A percentile compares a stretch with the other conserved stretches of the same genome.
These are phyloP conservation scores for Neckera pumila DNA, from an alignment of 225 moss, liverwort and hornwort species.

Conservation along the genomic window DNA sequence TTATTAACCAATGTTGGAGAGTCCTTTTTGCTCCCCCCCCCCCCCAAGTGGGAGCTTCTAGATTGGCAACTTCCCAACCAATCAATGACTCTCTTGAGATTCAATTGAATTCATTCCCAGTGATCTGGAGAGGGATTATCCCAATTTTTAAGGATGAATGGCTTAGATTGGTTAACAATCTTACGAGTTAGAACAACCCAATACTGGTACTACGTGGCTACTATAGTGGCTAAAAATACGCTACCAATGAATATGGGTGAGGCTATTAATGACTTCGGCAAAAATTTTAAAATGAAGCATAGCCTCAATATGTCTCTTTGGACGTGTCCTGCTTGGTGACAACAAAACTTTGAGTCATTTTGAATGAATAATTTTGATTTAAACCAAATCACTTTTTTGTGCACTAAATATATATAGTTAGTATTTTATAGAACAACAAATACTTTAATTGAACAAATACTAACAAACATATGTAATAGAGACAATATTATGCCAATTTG, in stretches of 20 bases:
- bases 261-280: rapidly evolving
- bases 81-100: rapidly evolving
- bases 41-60: rapidly evolving
- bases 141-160: rapidly evolving
- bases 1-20: background rate
- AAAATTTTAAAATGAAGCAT: background rate
- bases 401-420: background rate
- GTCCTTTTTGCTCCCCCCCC: background rate
- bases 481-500: background rate
- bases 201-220: rapidly evolving
- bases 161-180: background rate
- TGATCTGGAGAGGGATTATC: rapidly evolving
- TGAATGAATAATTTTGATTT: background rate
- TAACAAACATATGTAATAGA: too few species aligned
- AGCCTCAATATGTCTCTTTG: background rate
- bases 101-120: background rate
- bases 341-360: background rate
- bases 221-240: rapidly evolving
- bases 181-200: rapidly evolving
- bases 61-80: rapidly evolving
- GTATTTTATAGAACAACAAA: background rate
- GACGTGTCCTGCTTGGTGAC: rapidly evolving
- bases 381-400: too few species aligned
- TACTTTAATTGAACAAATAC: background rate
- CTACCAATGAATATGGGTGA: background rate